Evolutionary conservation across 2,329 filamentous ascomycete species (phyloP).

Genomic region (Cladosporium sp.): DNA sequence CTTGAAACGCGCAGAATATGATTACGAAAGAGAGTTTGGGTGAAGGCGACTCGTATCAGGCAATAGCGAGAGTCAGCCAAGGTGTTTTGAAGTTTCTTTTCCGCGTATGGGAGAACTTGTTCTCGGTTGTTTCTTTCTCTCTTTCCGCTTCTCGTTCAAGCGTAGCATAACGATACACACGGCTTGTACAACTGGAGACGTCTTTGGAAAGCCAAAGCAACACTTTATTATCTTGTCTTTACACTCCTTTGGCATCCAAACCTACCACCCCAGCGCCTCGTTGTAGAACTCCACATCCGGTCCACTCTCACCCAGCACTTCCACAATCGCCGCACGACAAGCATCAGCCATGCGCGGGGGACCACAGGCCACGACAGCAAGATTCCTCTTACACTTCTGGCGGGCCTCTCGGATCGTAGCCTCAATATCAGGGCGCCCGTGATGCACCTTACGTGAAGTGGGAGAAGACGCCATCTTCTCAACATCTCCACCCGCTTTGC

Average conservation of each 20-base stretch:
- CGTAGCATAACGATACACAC: not conserved
- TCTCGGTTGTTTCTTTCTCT: not conserved
- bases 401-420: constrained; percentile 17
- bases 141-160: not conserved
- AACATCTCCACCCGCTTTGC: not conserved
- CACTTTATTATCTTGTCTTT: too few species aligned
- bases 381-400: constrained; percentile 7
- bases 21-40: too few species aligned
- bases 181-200: not conserved
- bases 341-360: constrained; percentile 19
- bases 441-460: constrained; percentile 9
- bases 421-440: constrained; percentile 20
- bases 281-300: constrained; percentile 19
- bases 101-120: too few species aligned
- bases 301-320: constrained; percentile 18
- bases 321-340: constrained; percentile 19
- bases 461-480: not conserved
- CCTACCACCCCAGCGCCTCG: constrained; percentile 19
- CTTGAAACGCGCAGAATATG: too few species aligned
- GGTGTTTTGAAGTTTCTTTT: too few species aligned
- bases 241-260: too few species aligned
- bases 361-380: constrained; percentile 21
- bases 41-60: too few species aligned
- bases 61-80: too few species aligned
- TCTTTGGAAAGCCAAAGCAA: too few species aligned